Percentiles rank a stretch among this genome's conserved stretches.
phyloP scores from a whole-genome alignment of 2,329 filamentous ascomycete species.

The Alternaria postmessia region DNA sequence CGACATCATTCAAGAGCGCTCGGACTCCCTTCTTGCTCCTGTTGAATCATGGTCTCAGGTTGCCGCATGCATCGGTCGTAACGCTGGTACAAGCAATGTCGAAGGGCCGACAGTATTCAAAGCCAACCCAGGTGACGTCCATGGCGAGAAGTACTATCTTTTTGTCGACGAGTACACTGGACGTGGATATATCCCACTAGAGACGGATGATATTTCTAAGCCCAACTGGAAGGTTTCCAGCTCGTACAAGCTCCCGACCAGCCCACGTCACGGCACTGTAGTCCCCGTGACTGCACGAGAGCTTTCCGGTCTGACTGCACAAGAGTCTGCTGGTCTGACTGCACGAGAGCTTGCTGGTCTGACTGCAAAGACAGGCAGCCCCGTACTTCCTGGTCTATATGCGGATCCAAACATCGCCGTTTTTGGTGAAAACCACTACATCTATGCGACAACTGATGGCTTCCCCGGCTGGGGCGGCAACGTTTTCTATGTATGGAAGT shows the following conservation, averaged over 20 bases:
- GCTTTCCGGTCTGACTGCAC: slow-evolving; percentile 45
- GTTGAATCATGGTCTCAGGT: slow-evolving; percentile 57
- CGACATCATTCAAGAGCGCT: slow-evolving; percentile 64
- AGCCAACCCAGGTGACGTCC: slow-evolving; percentile 58
- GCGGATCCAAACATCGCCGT: slow-evolving; percentile 42
- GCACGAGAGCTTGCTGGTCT: slow-evolving; percentile 54
- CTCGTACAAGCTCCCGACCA: slow-evolving; percentile 58
- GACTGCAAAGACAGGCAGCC: slow-evolving; percentile 17
- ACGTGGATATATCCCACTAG: slow-evolving; percentile 63
- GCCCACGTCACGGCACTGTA: slow-evolving; percentile 64
- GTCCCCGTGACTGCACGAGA: slow-evolving; percentile 60
- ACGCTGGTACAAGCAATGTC: slow-evolving; percentile 59
- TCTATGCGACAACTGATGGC: slow-evolving; percentile 40
- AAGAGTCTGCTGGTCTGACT: slow-evolving; percentile 46
- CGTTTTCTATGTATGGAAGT: slow-evolving; percentile 40
- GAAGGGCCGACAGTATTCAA: slow-evolving; percentile 64
- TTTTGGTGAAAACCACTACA: slow-evolving; percentile 36
- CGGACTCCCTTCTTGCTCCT: slow-evolving; percentile 52
- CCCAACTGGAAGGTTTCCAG: slow-evolving; percentile 59
- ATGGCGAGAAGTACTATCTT: slow-evolving; percentile 64
- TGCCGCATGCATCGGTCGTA: slow-evolving; percentile 59
- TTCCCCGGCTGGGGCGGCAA: slow-evolving; percentile 38
- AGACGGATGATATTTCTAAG: slow-evolving; percentile 59
- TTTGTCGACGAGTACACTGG: slow-evolving; percentile 64
- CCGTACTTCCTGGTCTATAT: slow-evolving; percentile 35